Evolutionary conservation across 1,139 yeast genomes (phyloP).

Genomic region (Geotrichum citri-aurantii): DNA sequence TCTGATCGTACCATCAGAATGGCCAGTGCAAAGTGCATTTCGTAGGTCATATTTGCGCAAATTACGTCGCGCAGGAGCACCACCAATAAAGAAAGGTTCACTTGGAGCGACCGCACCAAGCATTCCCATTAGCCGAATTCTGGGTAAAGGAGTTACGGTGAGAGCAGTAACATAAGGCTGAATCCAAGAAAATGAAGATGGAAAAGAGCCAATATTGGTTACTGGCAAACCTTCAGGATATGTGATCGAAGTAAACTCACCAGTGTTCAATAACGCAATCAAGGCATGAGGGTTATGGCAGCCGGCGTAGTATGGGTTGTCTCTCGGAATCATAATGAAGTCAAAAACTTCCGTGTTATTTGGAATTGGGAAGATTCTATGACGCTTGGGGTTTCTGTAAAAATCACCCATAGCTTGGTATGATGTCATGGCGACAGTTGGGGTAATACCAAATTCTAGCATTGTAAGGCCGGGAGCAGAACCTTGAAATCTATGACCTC

Average conservation of each 20-base stretch:
- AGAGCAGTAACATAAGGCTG: conserved; percentile 65
- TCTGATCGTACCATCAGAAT: conserved; percentile 70
- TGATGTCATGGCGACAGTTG: conserved; percentile 72
- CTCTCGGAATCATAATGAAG: conserved; percentile 47
- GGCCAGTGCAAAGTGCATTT: conserved; percentile 72
- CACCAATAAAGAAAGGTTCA: conserved; percentile 55
- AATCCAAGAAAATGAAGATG: conserved; percentile 73
- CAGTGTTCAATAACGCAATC: conserved; percentile 53
- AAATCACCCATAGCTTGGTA: conserved; percentile 76
- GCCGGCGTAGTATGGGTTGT: conserved; percentile 45
- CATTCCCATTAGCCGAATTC: conserved; percentile 73
- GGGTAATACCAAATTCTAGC: conserved; percentile 75
- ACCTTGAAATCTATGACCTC: conserved; percentile 50
- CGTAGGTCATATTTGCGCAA: conserved; percentile 56
- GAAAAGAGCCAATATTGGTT: conserved; percentile 58
- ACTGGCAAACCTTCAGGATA: conserved; percentile 53
- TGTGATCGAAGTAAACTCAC: conserved; percentile 48
- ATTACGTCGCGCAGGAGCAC: conserved; percentile 56
- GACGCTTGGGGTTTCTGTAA: conserved; percentile 61
- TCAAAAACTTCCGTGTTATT: conserved; percentile 39
- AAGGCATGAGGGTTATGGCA: conserved; percentile 41
- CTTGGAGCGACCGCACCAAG: conserved; percentile 41
- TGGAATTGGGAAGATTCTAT: conserved; percentile 50
- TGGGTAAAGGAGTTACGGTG: conserved; percentile 50
- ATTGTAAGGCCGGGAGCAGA: conserved; percentile 54